Conservation (phyloP, 2,329 filamentous ascomycete species). For the Monascus ruber region DNA sequence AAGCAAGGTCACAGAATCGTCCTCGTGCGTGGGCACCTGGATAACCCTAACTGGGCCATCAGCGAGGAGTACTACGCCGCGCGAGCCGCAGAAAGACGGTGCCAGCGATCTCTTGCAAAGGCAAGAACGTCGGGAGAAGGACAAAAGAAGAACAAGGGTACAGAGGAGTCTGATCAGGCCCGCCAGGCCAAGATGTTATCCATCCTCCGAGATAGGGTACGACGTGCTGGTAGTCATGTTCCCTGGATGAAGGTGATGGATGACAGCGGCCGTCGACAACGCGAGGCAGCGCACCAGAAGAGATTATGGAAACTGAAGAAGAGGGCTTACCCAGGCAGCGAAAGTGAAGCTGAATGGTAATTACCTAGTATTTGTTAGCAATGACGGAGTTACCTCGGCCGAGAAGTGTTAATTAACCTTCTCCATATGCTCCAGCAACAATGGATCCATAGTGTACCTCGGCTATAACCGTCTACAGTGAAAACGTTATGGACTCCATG, state of each 20-base stretch:
- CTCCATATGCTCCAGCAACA: too few relatives aligned
- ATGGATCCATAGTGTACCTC: too few relatives aligned
- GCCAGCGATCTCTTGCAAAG: conserved; percentile 13
- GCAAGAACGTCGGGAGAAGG: conserved; percentile 9
- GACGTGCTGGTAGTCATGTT: conserved; percentile 23
- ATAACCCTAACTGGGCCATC: conserved; percentile 36
- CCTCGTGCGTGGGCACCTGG: conserved; percentile 36
- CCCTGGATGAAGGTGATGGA: conserved; percentile 32
- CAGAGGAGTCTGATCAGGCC: conserved; percentile 2
- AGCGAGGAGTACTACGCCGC: conserved; percentile 32
- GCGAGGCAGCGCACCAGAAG: conserved; percentile 14
- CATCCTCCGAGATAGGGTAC: conserved; percentile 22
- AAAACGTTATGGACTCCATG: too few relatives aligned
- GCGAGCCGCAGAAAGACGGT: conserved; percentile 23
- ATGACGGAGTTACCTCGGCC: too few relatives aligned
- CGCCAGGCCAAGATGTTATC: conserved; percentile 13
- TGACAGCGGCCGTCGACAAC: conserved; percentile 17
- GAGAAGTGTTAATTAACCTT: too few relatives aligned
- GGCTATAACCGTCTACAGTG: too few relatives aligned
- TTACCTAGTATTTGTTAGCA: too few relatives aligned
- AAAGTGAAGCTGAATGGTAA: conserved; percentile 26
- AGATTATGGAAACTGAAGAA: conserved; percentile 30
- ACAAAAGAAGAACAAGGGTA: background rate
- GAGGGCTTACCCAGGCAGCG: conserved; percentile 26
- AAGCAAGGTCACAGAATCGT: conserved; percentile 31